Percentiles rank a stretch among this genome's conserved stretches.
Evolutionary conservation across 2,329 filamentous ascomycete genomes (phyloP).

Genomic region (Talaromyces pinophilus): DNA sequence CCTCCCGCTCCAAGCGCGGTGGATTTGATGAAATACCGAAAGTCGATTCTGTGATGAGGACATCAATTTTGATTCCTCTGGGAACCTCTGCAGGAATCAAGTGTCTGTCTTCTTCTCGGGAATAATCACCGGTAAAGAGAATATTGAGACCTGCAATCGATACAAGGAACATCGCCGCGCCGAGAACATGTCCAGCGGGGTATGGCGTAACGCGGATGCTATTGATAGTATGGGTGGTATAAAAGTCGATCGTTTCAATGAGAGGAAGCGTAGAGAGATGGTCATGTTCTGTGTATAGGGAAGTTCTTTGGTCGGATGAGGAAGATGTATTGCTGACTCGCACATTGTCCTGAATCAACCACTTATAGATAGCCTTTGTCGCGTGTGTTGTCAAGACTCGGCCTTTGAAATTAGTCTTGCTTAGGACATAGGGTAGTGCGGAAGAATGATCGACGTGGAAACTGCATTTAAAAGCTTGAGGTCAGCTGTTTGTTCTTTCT

Average conservation of each 20-base stretch:
- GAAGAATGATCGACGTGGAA: conserved; percentile 99
- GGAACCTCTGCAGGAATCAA: conserved; percentile 91
- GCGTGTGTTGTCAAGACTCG: conserved; percentile 99
- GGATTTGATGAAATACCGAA: conserved; percentile 95
- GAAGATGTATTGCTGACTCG: conserved; percentile 74
- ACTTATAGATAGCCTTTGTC: conserved; percentile 99
- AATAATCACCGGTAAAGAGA: conserved; percentile 97
- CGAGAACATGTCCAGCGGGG: conserved; percentile 94
- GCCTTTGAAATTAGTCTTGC: conserved; percentile 96
- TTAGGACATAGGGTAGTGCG: conserved; percentile 93
- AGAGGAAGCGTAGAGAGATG: conserved; percentile 89
- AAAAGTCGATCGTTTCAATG: conserved; percentile 97
- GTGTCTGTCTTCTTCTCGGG: conserved; percentile 91
- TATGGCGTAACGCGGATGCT: conserved; percentile 97
- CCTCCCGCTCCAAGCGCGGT: conserved; percentile 85
- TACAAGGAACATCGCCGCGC: conserved; percentile 96
- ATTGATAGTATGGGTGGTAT: conserved; percentile 95
- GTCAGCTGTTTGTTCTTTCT: conserved; percentile 31
- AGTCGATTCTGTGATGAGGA: conserved; percentile 95
- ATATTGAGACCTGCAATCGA: conserved; percentile 97
- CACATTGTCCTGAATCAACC: conserved; percentile 96
- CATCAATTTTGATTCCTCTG: conserved; percentile 85
- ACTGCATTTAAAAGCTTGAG: conserved; percentile 53
- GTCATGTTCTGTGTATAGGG: conserved; percentile 91
- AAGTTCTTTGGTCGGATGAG: conserved; percentile 62